Evolutionary conservation across 768 basidiomycete species (phyloP), one percentile per base, ranked within the genome.

Genomic region (Hericium alpestre): DNA sequence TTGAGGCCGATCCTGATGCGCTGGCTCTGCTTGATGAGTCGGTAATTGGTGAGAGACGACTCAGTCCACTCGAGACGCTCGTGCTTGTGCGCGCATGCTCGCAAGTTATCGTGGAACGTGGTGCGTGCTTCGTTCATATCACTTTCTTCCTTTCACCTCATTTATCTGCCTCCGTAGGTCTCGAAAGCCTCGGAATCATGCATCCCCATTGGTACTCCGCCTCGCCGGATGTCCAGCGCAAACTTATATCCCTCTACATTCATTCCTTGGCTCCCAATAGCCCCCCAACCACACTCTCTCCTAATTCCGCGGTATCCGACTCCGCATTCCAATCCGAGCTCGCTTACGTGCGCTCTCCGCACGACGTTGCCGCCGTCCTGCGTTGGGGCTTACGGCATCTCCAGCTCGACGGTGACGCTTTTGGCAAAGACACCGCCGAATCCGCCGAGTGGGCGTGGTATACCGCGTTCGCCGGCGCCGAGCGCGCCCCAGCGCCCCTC

Each of bases 181-280:
- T 90, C 53, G 87, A 90, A 66, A 83, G 84, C 3, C 82, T 87
- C 49, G 90, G 89, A 18, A 76, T 91, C 49, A 91, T 91, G 86
- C 86, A 86, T 63, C 87, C 90, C 5, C 85, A 90, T 66, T 91
- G 86, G 88, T 76, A 86, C 67, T 84, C 87, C 41, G 76, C 88
- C 9, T 88, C 86, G 6, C 80, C 80, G 8, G 78, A 81, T 10
- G 70, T 78, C n/a, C 89, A 91, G 67, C 81, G 72, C 61, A 74
- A 69, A 59, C 81, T 91, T 37, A 80, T 90, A 56, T 86, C 86
- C 16, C 77, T 82, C 57, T 90, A 84, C 72, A 74, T 91, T 59
- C 79, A 78, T 61, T 86, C 86, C 1, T 74, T 86, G 68, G 72
- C 75, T 61, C 65, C 76, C 48, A 74, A 75, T 57, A 73, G 61